Evolutionary conservation across 257 asterid genomes (phyloP).

Genomic region (Ajuga chamaepitys): DNA sequence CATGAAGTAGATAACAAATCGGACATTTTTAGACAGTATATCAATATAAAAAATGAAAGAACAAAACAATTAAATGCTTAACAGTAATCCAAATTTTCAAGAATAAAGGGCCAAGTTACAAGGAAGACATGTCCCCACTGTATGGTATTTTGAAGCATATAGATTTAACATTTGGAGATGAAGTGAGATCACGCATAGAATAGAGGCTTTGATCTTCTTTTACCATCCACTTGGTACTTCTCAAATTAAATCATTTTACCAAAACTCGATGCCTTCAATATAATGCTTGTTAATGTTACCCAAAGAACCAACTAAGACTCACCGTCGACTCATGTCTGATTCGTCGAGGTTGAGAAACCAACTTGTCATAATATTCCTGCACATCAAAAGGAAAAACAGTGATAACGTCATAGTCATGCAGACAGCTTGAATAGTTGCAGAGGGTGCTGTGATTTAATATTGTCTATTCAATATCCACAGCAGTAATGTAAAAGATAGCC

Average conservation of each 20-base stretch:
- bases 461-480: constrained; percentile 1
- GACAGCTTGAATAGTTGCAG: background rate
- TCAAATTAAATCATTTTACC: background rate
- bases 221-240: background rate
- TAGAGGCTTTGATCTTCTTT: constrained; percentile 4
- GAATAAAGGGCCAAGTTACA: background rate
- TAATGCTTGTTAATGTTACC: constrained; percentile 4
- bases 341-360: constrained; percentile 64
- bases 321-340: constrained; percentile 89
- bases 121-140: background rate
- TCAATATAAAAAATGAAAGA: background rate
- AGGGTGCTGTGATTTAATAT: background rate
- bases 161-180: background rate
- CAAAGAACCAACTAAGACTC: constrained; percentile 30
- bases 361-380: constrained; percentile 78
- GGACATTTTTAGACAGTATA: background rate
- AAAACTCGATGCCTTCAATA: background rate
- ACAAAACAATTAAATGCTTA: background rate
- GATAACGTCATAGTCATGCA: background rate
- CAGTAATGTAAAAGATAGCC: constrained; percentile 9
- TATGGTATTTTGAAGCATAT: background rate
- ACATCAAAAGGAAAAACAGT: constrained; percentile 9
- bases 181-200: background rate
- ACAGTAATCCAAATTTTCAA: background rate
- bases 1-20: background rate